phyloP scores from a whole-genome alignment of 129 eudicot species.

The Tanacetum coccineum region DNA sequence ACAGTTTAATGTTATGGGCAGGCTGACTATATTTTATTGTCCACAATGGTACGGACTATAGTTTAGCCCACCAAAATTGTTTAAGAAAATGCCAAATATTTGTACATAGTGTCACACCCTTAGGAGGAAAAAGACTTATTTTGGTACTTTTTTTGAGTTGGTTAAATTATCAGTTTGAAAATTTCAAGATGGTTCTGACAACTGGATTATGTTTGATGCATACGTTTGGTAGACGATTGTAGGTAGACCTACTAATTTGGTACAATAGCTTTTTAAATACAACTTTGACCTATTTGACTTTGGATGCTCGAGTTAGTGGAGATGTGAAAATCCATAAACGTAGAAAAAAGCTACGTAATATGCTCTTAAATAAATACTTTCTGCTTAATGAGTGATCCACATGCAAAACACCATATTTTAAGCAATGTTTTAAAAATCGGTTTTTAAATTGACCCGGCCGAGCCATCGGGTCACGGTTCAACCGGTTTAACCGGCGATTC shows the following conservation, averaged over 20 bases:
- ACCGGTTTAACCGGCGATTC: no score
- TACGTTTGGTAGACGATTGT: conserved; percentile 23
- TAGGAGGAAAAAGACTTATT: not conserved
- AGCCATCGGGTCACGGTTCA: no score
- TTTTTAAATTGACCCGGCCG: no score
- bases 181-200: conserved; percentile 10
- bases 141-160: conserved; percentile 7
- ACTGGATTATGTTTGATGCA: conserved; percentile 11
- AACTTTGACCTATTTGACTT: not conserved
- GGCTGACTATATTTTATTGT: not conserved
- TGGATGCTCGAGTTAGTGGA: not conserved
- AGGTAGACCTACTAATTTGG: conserved; percentile 30
- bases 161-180: conserved; percentile 18
- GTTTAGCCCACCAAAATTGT: not conserved
- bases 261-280: not conserved
- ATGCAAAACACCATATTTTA: no score
- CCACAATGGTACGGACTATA: not conserved
- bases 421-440: no score
- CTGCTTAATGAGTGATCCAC: no score
- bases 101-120: conserved; percentile 8
- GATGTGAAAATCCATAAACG: no score
- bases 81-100: not conserved
- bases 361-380: no score
- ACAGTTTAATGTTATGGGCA: not conserved
- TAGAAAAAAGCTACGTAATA: no score